Conservation (phyloP, 2,329 filamentous ascomycete species). For the Fusarium camptoceras region DNA sequence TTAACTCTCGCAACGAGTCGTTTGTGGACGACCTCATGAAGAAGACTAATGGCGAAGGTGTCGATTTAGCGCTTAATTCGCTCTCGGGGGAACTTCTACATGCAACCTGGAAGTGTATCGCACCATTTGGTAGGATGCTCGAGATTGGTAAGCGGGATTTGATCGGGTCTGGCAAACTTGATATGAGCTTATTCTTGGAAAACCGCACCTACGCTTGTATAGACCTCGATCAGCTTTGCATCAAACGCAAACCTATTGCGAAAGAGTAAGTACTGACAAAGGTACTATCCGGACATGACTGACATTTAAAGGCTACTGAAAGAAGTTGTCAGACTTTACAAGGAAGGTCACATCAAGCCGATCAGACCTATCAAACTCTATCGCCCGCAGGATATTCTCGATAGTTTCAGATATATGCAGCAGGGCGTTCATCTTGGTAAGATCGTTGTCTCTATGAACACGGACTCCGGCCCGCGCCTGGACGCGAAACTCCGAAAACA, state of each 20-base stretch:
- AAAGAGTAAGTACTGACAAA: background rate
- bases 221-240: slow-evolving; percentile 7
- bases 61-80: slow-evolving; percentile 2
- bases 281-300: background rate
- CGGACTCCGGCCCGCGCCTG: background rate
- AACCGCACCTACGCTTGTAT: slow-evolving; percentile 8
- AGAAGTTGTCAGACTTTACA: background rate
- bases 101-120: slow-evolving; percentile 9
- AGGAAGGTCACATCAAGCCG: background rate
- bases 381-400: background rate
- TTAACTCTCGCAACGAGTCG: slow-evolving; percentile 6
- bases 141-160: slow-evolving; percentile 8
- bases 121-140: slow-evolving; percentile 4
- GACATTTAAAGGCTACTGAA: background rate
- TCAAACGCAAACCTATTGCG: background rate
- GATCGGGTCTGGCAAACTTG: slow-evolving; percentile 4
- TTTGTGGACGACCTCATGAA: background rate
- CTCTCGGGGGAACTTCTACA: slow-evolving; percentile 6
- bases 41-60: background rate
- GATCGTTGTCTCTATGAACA: background rate
- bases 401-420: slow-evolving; percentile 10
- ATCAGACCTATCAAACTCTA: slow-evolving; percentile 4
- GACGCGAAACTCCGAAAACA: background rate
- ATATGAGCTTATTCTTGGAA: slow-evolving; percentile 2
- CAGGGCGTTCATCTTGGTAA: slow-evolving; percentile 6